A percentile compares a stretch with the other conserved stretches of the same genome.
phyloP scores from a whole-genome alignment of 2,329 filamentous ascomycete species.

The Calonectria honghensis region DNA sequence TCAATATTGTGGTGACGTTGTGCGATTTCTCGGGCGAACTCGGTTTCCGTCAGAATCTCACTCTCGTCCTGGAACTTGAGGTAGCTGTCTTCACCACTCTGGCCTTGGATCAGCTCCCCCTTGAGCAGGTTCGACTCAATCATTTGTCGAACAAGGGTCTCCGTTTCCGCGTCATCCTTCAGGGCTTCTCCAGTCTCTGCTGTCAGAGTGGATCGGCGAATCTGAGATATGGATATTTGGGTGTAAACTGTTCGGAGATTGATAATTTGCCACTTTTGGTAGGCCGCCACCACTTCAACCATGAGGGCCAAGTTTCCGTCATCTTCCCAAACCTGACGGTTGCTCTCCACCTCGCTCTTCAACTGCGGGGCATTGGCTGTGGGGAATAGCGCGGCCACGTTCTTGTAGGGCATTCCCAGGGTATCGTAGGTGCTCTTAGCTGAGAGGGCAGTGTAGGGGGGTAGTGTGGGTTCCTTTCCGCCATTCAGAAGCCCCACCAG shows the following conservation, averaged over 20 bases:
- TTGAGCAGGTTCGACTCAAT: conserved; percentile 72
- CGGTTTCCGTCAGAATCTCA: conserved; percentile 67
- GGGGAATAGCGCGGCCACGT: conserved; percentile 81
- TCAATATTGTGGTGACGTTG: conserved; percentile 65
- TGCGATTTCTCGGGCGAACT: conserved; percentile 70
- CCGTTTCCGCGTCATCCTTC: conserved; percentile 64
- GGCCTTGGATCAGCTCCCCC: conserved; percentile 70
- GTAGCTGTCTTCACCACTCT: conserved; percentile 65
- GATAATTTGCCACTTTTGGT: conserved; percentile 84
- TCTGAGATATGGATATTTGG: conserved; percentile 73
- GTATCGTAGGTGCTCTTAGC: conserved; percentile 75
- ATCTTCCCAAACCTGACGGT: conserved; percentile 75
- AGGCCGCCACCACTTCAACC: conserved; percentile 79
- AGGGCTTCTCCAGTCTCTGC: conserved; percentile 71
- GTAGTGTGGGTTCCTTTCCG: conserved; percentile 75
- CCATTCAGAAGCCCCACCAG: conserved; percentile 83
- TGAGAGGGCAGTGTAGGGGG: conserved; percentile 71
- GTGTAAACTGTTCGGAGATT: conserved; percentile 83
- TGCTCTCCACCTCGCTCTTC: conserved; percentile 77
- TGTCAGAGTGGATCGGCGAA: conserved; percentile 71
- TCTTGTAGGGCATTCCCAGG: conserved; percentile 81
- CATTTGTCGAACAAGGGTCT: conserved; percentile 72
- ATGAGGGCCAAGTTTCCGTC: conserved; percentile 86
- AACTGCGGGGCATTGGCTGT: conserved; percentile 73
- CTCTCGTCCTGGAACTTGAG: conserved; percentile 70